These are phyloP conservation scores for Chlorella ohadii DNA, from an alignment of 139 green algal genomes.

Conservation along the genomic window DNA sequence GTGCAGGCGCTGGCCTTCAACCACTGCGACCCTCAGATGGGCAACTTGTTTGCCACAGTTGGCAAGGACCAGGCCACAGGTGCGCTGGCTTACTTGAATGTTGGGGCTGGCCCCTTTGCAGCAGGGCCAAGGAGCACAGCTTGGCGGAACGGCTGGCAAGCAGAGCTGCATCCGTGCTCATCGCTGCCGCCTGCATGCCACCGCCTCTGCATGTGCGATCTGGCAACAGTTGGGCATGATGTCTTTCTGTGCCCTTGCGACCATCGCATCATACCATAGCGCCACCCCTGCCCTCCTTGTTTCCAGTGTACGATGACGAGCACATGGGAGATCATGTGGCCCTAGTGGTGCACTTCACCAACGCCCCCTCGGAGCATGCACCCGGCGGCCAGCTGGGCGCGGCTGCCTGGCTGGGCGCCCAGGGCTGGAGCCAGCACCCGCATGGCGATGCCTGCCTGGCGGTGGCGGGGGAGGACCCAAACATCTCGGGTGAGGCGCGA, in stretches of 20 bases:
- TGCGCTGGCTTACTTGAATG: not conserved
- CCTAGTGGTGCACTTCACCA: conserved; percentile 72
- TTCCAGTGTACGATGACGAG: conserved; percentile 70
- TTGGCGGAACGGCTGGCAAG: no score
- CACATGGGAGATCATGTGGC: conserved; percentile 76
- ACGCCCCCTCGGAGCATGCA: conserved; percentile 46
- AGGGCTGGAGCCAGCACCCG: conserved; percentile 38
- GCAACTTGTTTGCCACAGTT: conserved; percentile 70
- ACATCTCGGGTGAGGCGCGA: conserved; percentile 49
- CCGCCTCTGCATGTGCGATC: no score
- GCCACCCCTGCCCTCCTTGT: no score
- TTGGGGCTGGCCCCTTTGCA: no score
- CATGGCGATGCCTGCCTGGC: conserved; percentile 70
- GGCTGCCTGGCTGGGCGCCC: conserved; percentile 55
- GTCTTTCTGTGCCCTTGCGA: no score
- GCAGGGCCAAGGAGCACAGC: no score
- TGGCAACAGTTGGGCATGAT: no score
- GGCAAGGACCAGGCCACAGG: conserved; percentile 59
- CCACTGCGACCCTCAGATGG: not conserved
- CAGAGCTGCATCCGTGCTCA: no score
- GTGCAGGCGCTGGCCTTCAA: conserved; percentile 61
- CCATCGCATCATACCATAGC: no score
- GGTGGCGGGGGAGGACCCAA: conserved; percentile 56
- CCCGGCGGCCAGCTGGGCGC: conserved; percentile 56
- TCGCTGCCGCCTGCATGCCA: no score